Base-by-base conservation (phyloP, 1,139 yeast genomes). In the Kodamaea anthophila region DNA sequence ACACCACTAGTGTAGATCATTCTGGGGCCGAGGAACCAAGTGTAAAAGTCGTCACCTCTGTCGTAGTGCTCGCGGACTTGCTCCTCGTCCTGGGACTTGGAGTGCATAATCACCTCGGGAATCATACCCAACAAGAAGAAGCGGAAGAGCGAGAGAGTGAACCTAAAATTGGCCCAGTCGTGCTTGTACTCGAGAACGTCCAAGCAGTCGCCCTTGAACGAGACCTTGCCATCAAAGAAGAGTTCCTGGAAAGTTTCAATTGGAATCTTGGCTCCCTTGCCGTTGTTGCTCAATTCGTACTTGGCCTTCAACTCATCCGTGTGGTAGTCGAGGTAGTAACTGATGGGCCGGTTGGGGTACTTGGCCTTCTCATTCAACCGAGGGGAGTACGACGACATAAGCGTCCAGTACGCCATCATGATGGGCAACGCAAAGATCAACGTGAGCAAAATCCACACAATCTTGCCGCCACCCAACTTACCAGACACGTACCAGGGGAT, bases 31-130 rank as follows among this genome's bases (percentile, higher is more conserved):
- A 86, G 69, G 65, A 86, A 86, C 93, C 94, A 86, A 34, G 87
- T 65, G 74, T 86, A 87, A 59, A 87, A 86, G 60, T 87, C 96
- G 54, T 86, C 96, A 59, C 96, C 96, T 47, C 96, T 83, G 65
- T 87, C 96, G 59, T 86, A 86, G 62, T 87, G 95, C 51, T 82
- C 96, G 59, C 95, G 77, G 35, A 86, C 96, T 63, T 86, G 96
- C 60, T 86, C 96, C 65, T 87, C 96, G 54, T 87, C 96, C 64
- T 86, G 96, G 19, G 94, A 82, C 55, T 86, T 77, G 37, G 94
- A 79, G 65, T 86, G 96, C 75, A 86, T 55, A 47, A 86, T 81
- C 35, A 86, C 94, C 62, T 86, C 96, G 30, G 96, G 96, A 44
- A 86, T 82, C 85, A 86, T 77, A 30, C 94, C 94, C 35, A 85